A percentile compares a stretch with the other conserved stretches of the same genome.
phyloP scores from a whole-genome alignment of 176 grass and related monocot genomes.

The Raddia distichophylla region DNA sequence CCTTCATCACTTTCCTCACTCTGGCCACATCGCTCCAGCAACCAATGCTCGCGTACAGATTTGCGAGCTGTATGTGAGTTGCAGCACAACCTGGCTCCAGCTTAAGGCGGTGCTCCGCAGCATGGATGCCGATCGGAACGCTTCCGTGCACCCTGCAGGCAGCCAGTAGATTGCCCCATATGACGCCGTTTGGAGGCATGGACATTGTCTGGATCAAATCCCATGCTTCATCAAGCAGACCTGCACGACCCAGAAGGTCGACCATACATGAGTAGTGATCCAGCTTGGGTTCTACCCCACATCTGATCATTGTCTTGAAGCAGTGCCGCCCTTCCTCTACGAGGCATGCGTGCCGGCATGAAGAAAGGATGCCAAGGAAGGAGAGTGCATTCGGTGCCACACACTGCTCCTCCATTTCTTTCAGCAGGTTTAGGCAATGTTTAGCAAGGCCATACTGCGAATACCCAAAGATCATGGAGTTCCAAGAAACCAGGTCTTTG shows the following conservation, averaged over 20 bases:
- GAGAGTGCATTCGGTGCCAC: constrained; percentile 47
- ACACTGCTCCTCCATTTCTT: constrained; percentile 42
- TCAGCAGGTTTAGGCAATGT: constrained; percentile 44
- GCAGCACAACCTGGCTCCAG: constrained; percentile 58
- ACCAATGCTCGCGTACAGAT: constrained; percentile 54
- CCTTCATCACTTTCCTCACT: constrained; percentile 57
- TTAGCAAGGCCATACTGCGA: constrained; percentile 63
- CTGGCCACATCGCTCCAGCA: constrained; percentile 55
- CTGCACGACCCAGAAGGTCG: constrained; percentile 65
- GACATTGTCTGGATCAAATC: constrained; percentile 55
- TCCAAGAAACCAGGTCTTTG: constrained; percentile 56
- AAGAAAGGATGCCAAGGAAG: constrained; percentile 52
- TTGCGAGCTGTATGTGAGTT: constrained; percentile 60
- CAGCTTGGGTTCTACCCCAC: constrained; percentile 53
- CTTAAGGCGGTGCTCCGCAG: constrained; percentile 52
- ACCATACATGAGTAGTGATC: constrained; percentile 76
- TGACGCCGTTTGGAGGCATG: constrained; percentile 40
- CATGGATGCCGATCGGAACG: constrained; percentile 42
- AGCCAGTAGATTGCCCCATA: constrained; percentile 66
- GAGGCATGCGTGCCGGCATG: constrained; percentile 50
- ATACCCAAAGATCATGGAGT: constrained; percentile 64
- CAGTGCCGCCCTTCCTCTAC: constrained; percentile 29
- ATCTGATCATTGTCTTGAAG: constrained; percentile 43
- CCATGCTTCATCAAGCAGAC: constrained; percentile 56
- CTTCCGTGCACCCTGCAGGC: constrained; percentile 52